phyloP scores from a whole-genome alignment of 805 yeast genomes.

The Pichia cephalocereana region DNA sequence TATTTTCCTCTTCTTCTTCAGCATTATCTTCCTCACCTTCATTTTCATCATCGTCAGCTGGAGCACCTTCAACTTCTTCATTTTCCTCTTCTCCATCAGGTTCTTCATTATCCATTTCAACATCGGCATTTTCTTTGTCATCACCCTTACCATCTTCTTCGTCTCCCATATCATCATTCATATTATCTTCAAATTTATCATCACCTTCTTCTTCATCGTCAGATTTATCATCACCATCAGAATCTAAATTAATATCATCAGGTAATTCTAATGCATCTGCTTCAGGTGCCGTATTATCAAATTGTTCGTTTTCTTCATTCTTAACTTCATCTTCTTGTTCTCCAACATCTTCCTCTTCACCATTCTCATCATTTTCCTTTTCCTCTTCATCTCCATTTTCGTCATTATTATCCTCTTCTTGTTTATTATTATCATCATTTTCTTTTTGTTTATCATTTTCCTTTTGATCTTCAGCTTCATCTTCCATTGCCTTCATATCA shows the following conservation, averaged over 20 bases:
- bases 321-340: constrained; percentile 74
- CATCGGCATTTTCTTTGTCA: constrained; percentile 21
- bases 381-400: constrained; percentile 32
- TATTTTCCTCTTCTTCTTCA: constrained; percentile 22
- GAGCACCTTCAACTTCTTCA: constrained; percentile 20
- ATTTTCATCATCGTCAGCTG: constrained; percentile 20
- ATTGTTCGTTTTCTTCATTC: constrained; percentile 57
- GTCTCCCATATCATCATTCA: constrained; percentile 10
- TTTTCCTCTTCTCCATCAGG: constrained; percentile 20
- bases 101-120: constrained; percentile 21
- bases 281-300: constrained; percentile 73
- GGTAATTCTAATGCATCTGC: constrained; percentile 83
- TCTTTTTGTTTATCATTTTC: constrained; percentile 20
- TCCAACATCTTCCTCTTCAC: constrained; percentile 63
- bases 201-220: constrained; percentile 18
- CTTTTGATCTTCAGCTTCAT: constrained; percentile 18
- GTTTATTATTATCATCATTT: constrained; percentile 26
- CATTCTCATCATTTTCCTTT: constrained; percentile 38
- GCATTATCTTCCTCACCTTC: constrained; percentile 21
- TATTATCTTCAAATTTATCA: constrained; percentile 20
- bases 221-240: constrained; percentile 52
- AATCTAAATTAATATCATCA: constrained; percentile 83
- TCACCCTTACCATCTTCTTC: constrained; percentile 19
- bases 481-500: constrained; percentile 28
- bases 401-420: constrained; percentile 28